A percentile compares a stretch with the other conserved stretches of the same genome.
Conservation (phyloP, 208 protist species). For the Leishmania braziliensis region DNA sequence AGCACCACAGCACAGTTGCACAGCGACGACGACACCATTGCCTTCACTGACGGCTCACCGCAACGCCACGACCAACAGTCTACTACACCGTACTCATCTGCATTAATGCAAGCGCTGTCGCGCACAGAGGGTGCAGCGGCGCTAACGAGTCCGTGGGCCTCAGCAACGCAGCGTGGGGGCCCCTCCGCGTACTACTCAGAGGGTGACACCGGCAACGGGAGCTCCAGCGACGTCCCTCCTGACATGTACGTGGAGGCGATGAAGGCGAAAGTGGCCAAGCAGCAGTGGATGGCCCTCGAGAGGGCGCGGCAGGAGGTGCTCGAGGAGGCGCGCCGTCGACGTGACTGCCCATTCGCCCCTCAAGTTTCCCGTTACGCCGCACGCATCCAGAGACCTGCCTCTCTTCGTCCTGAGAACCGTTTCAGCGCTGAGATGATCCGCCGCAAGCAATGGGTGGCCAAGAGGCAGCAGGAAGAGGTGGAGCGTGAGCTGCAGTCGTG, state of each 20-base stretch:
- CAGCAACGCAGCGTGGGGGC: constrained; percentile 4
- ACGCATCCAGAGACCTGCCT: constrained; percentile 54
- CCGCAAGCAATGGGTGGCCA: constrained; percentile 60
- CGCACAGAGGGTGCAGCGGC: constrained; percentile 44
- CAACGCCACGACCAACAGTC: neutral
- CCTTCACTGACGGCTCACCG: neutral
- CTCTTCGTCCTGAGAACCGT: constrained; percentile 74
- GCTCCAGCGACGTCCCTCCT: constrained; percentile 14
- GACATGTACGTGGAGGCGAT: constrained; percentile 79
- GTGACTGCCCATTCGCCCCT: constrained; percentile 80
- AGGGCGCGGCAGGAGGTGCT: constrained; percentile 65
- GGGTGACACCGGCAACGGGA: constrained; percentile 1
- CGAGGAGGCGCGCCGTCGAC: constrained; percentile 52
- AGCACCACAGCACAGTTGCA: constrained; percentile 1
- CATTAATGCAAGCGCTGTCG: constrained; percentile 65
- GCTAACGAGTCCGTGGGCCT: constrained; percentile 22
- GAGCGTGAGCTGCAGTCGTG: constrained; percentile 70
- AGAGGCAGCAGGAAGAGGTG: constrained; percentile 57
- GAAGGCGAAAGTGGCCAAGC: constrained; percentile 71
- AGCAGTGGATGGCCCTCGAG: constrained; percentile 85
- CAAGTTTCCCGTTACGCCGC: constrained; percentile 67
- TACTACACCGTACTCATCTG: constrained; percentile 45
- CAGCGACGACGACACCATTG: neutral
- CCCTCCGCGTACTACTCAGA: constrained; percentile 10
- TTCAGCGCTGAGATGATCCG: constrained; percentile 66